These are phyloP conservation scores for Chrysanthemum seticuspe DNA, from an alignment of 129 eudicot species.

Conservation along the genomic window DNA sequence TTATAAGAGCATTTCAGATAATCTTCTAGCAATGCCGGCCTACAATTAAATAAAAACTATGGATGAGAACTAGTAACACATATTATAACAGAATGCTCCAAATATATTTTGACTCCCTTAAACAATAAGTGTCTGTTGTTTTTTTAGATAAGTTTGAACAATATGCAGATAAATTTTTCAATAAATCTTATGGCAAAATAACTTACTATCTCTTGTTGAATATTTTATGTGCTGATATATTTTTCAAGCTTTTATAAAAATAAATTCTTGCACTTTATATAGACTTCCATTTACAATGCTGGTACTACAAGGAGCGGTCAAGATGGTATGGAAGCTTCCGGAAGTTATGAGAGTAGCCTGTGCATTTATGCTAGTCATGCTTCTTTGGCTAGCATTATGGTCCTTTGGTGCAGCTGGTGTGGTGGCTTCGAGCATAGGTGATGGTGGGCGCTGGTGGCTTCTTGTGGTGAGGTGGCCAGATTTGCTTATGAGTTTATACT, in stretches of 20 bases:
- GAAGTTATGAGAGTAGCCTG: conserved; percentile 75
- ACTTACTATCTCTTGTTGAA: too few relatives aligned
- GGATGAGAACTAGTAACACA: too few relatives aligned
- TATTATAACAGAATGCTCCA: too few relatives aligned
- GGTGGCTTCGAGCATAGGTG: conserved; percentile 82
- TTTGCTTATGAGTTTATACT: conserved; percentile 33
- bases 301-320: conserved; percentile 86
- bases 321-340: conserved; percentile 86
- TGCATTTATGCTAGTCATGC: conserved; percentile 81
- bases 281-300: conserved; percentile 93
- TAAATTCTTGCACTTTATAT: conserved; percentile 17
- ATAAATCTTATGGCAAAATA: too few relatives aligned
- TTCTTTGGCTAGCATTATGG: conserved; percentile 85
- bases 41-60: too few relatives aligned
- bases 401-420: conserved; percentile 95
- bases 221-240: not conserved
- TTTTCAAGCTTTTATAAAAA: conserved; percentile 3
- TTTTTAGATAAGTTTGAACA: too few relatives aligned
- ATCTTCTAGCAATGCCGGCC: too few relatives aligned
- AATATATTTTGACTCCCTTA: too few relatives aligned
- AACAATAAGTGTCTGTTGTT: too few relatives aligned
- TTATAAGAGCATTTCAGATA: too few relatives aligned
- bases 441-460: conserved; percentile 93
- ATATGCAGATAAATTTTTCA: too few relatives aligned
- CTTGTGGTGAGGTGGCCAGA: conserved; percentile 98